A percentile compares a stretch with the other conserved stretches of the same genome.
These are phyloP conservation scores for Gliomastix tumulicola DNA, from an alignment of 2,329 filamentous ascomycete genomes.

Conservation along the genomic window DNA sequence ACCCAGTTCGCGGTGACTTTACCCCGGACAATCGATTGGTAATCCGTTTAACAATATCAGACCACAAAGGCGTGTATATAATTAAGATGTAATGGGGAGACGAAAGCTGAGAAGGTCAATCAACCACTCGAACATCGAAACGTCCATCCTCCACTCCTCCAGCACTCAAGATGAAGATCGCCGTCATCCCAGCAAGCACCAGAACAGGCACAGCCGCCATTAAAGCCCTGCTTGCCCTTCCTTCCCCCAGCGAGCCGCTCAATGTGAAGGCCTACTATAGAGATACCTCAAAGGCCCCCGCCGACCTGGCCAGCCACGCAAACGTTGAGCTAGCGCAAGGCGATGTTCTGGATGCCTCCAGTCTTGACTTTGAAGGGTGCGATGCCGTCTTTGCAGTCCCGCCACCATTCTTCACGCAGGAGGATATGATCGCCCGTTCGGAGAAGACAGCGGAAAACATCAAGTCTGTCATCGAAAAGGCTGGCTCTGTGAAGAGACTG, in stretches of 20 bases:
- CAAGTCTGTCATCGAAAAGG: slow-evolving; percentile 9
- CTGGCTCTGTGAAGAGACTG: slow-evolving; percentile 11
- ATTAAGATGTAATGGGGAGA: too few species aligned
- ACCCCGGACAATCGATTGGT: too few species aligned
- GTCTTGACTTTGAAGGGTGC: slow-evolving; percentile 18
- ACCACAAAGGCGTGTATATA: too few species aligned
- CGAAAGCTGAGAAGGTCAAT: too few species aligned
- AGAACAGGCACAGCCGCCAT: slow-evolving; percentile 19
- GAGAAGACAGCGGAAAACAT: slow-evolving; percentile 12
- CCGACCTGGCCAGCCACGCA: slow-evolving; percentile 12
- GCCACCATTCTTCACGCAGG: slow-evolving; percentile 16
- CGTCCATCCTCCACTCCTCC: too few species aligned
- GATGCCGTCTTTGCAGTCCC: slow-evolving; percentile 22
- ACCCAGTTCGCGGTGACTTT: too few species aligned
- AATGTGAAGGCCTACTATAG: slow-evolving; percentile 19
- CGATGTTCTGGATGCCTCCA: slow-evolving; percentile 16
- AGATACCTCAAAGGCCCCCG: slow-evolving; percentile 16
- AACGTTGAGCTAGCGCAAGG: slow-evolving; percentile 18
- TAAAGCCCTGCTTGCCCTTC: slow-evolving; percentile 14
- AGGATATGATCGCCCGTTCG: slow-evolving; percentile 12
- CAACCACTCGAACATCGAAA: too few species aligned
- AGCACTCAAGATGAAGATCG: slow-evolving; percentile 13
- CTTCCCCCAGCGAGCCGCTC: slow-evolving; percentile 1
- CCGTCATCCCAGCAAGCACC: slow-evolving; percentile 21
- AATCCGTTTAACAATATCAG: too few species aligned